Conservation (phyloP, 345 rosid species). For the Syzygium grande region DNA sequence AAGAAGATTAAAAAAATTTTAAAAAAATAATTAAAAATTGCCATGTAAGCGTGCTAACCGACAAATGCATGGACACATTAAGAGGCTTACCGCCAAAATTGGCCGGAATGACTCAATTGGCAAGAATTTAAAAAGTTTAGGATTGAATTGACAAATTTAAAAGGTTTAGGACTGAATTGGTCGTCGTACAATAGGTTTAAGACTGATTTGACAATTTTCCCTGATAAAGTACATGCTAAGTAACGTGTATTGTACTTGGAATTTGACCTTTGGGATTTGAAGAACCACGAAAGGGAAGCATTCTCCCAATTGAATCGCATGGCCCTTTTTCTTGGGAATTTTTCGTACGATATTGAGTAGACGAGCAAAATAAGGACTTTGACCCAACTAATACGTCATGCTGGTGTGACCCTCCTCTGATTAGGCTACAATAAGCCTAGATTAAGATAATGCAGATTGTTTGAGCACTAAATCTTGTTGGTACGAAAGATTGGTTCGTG, state of each 20-base stretch:
- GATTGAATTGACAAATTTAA: too few relatives aligned
- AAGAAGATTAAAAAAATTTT: too few relatives aligned
- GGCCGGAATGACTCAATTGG: too few relatives aligned
- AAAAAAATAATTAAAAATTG: too few relatives aligned
- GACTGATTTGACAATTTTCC: too few relatives aligned
- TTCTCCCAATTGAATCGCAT: not conserved
- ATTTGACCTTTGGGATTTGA: not conserved
- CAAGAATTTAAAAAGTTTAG: too few relatives aligned
- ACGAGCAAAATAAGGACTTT: not conserved
- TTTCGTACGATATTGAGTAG: not conserved
- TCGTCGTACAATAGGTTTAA: too few relatives aligned
- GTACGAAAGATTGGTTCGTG: not conserved
- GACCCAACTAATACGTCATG: not conserved
- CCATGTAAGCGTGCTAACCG: too few relatives aligned
- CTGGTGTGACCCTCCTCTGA: not conserved
- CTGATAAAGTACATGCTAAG: not conserved
- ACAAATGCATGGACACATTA: too few relatives aligned
- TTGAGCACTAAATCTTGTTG: not conserved
- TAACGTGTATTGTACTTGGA: not conserved
- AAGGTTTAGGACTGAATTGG: too few relatives aligned
- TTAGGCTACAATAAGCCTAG: not conserved
- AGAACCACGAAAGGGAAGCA: not conserved
- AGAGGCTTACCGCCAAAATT: too few relatives aligned
- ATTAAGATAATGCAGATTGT: not conserved
- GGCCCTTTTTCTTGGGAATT: not conserved